Evolutionary conservation across 345 rosid species (phyloP).

Genomic region (Citrus mangshanensis): DNA sequence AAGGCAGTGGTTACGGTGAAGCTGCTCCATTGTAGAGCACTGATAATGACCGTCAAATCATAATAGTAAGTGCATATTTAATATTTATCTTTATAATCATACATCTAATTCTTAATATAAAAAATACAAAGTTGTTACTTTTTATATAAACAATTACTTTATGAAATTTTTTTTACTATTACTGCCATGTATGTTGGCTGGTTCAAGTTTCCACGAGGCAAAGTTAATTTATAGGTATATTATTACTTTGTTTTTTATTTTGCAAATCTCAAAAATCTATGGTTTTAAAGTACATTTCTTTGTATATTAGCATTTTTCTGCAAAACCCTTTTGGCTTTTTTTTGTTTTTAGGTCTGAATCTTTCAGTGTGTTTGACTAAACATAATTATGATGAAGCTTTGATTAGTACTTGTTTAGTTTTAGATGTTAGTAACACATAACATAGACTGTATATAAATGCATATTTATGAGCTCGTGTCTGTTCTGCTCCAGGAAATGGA

Average conservation of each 20-base stretch:
- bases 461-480: too few relatives aligned
- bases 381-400: constrained; percentile 16
- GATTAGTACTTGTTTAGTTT: not conserved
- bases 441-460: not conserved
- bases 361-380: constrained; percentile 1
- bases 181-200: constrained; percentile 6
- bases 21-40: too few relatives aligned
- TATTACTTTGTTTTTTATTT: not conserved
- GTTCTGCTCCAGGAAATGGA: too few relatives aligned
- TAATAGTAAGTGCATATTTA: too few relatives aligned
- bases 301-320: constrained; percentile 7
- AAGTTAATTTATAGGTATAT: not conserved
- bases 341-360: not conserved
- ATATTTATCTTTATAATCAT: too few relatives aligned
- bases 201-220: constrained; percentile 5
- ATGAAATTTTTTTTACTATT: not conserved
- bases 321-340: not conserved
- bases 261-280: constrained; percentile 19
- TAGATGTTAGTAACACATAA: not conserved
- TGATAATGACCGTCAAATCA: too few relatives aligned
- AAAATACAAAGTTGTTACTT: not conserved
- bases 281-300: constrained; percentile 25
- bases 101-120: too few relatives aligned
- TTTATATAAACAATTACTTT: not conserved
- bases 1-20: too few relatives aligned